Evolutionary conservation across 495 filamentous ascomycete species (phyloP).

Genomic region (Podospora sp.): DNA sequence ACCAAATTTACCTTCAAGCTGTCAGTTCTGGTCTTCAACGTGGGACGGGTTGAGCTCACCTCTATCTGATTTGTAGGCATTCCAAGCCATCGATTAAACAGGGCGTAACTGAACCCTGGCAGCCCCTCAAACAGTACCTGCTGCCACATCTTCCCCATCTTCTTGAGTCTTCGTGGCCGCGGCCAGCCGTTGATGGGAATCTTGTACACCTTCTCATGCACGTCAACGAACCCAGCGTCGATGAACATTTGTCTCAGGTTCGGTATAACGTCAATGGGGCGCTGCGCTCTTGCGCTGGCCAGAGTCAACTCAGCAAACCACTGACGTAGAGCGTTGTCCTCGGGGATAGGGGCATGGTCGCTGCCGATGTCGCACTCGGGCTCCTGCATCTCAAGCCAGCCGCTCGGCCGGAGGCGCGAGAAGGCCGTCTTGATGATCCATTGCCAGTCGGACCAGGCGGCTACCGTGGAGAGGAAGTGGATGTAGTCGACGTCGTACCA

Average conservation of each 20-base stretch:
- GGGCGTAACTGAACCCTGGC: slow-evolving; percentile 15
- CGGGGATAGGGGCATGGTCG: slow-evolving; percentile 4
- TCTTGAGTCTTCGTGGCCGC: slow-evolving; percentile 5
- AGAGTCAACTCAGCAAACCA: slow-evolving; percentile 4
- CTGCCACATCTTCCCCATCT: slow-evolving; percentile 12
- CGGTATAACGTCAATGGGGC: slow-evolving; percentile 2
- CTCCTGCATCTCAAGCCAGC: slow-evolving; percentile 18
- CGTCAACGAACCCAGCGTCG: slow-evolving; percentile 17
- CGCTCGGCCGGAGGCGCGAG: slow-evolving; percentile 1
- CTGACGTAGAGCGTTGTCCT: neutral
- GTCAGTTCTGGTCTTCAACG: too few relatives aligned
- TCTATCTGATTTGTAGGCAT: slow-evolving; percentile 3
- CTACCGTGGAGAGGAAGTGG: slow-evolving; percentile 11
- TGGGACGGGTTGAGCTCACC: too few relatives aligned
- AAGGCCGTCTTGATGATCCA: slow-evolving; percentile 3
- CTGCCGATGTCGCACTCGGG: slow-evolving; percentile 7
- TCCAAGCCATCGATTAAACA: neutral
- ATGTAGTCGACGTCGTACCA: slow-evolving; percentile 19
- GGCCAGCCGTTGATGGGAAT: slow-evolving; percentile 11
- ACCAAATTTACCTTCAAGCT: too few relatives aligned
- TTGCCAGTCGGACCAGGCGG: slow-evolving; percentile 13
- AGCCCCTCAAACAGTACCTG: neutral
- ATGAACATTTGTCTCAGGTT: slow-evolving; percentile 12
- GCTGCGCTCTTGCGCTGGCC: neutral
- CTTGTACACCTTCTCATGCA: slow-evolving; percentile 17